Base-by-base conservation (phyloP, 2,329 filamentous ascomycete genomes). In the Alternaria metachromatica region DNA sequence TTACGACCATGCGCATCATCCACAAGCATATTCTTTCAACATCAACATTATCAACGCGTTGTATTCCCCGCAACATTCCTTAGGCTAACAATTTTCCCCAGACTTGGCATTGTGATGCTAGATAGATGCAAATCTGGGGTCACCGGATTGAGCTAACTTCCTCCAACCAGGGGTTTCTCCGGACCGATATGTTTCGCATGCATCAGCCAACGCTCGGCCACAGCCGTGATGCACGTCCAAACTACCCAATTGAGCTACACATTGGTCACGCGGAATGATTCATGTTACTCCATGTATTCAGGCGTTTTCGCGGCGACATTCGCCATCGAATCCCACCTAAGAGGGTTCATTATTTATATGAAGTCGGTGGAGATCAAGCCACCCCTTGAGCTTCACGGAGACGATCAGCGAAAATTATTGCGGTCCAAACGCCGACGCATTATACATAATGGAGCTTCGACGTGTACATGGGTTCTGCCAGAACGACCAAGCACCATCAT, bases 151-250 rank as follows among this genome's bases (percentile, higher is more conserved):
- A 15, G 26, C 51, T 23, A 63, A 61, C 10, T 70, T 67, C 68
- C 68, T 64, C 68, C 68, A 69, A 70, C 65, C 55, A 63, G 44
- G 50, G 11, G 55, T 64, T 70, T 62, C 33, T 71, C 68, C 68
- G 64, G 9, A 41, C 28, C 30, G 28, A 53, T 37, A 41, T 25
- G 49, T 25, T 53, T 53, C 28, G 49, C 12, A 53, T 53, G 37
- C 49, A 53, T 53, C 28, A 53, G 49, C 49, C 49, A 53, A 41
- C 30, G 15, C 8, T 53, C 49, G 49, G 49, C 6, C 23, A 12
- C 23, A 53, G 20, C 49, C 20, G 23, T 12, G 13, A 41, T 41
- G 37, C 28, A 25, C 30, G 15, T 41, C 9, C 20, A 9, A 53
- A 33, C 30, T 25, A 23, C 49, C 30, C 15, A n/a, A 53, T 53